Percentiles rank a stretch among this genome's conserved stretches.
phyloP scores from a whole-genome alignment of 2,329 filamentous ascomycete genomes.

The Epicoccum sorghinum region DNA sequence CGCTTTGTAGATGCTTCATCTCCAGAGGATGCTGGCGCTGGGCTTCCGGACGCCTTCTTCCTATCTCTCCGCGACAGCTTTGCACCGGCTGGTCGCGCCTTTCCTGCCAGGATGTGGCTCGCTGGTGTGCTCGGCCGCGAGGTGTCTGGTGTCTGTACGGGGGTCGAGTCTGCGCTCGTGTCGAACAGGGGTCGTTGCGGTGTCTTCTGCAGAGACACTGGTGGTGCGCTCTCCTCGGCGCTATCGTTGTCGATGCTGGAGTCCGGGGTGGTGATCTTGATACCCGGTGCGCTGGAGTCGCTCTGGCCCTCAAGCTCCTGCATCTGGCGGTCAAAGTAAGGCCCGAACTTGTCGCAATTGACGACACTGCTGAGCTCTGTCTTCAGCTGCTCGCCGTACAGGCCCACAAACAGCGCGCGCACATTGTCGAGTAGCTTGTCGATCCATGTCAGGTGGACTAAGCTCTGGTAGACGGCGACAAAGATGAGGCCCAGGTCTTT shows the following conservation, averaged over 20 bases:
- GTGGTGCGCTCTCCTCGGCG: constrained; percentile 58
- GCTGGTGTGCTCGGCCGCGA: constrained; percentile 81
- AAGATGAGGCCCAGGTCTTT: constrained; percentile 96
- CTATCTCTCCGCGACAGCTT: constrained; percentile 83
- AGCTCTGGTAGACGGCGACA: constrained; percentile 94
- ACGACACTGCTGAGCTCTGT: constrained; percentile 78
- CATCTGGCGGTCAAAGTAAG: constrained; percentile 94
- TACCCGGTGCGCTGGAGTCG: constrained; percentile 40
- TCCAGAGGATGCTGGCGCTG: constrained; percentile 75
- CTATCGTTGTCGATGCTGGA: constrained; percentile 57
- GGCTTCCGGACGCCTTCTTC: constrained; percentile 64
- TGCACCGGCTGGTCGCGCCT: constrained; percentile 69
- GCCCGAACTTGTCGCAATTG: constrained; percentile 78
- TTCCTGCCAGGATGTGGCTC: constrained; percentile 72
- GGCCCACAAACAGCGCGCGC: constrained; percentile 84
- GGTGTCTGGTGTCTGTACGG: constrained; percentile 71
- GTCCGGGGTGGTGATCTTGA: constrained; percentile 56
- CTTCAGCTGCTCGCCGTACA: constrained; percentile 87
- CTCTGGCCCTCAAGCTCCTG: constrained; percentile 74
- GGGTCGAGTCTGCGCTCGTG: constrained; percentile 71
- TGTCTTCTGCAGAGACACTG: constrained; percentile 56
- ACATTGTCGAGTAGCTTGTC: constrained; percentile 97
- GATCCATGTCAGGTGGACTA: constrained; percentile 94
- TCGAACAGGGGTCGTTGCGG: constrained; percentile 44
- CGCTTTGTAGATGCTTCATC: constrained; percentile 71